A percentile compares a stretch with the other conserved stretches of the same genome.
Conservation (phyloP, 2,329 filamentous ascomycete species). For the Trichoderma pleuroti region DNA sequence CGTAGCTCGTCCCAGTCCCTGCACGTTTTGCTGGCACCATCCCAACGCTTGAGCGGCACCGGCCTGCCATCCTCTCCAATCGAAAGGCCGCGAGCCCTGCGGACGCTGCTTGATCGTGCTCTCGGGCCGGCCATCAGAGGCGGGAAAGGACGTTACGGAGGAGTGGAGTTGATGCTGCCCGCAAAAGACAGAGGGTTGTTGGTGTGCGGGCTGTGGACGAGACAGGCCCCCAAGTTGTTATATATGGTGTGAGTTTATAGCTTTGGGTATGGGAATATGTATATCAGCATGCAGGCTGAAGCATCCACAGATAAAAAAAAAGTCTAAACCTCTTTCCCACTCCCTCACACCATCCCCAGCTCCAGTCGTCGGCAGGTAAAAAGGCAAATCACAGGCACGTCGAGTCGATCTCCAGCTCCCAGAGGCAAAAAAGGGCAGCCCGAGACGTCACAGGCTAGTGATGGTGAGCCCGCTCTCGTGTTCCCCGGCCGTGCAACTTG, state of each 20-base stretch:
- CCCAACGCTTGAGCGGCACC: conserved; percentile 45
- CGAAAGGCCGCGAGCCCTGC: conserved; percentile 27
- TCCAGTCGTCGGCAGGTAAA: background rate
- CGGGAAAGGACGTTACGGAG: background rate
- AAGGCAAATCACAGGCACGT: conserved; percentile 6
- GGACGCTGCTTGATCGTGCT: conserved; percentile 16
- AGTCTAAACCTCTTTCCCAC: conserved; percentile 6
- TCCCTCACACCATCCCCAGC: conserved; percentile 7
- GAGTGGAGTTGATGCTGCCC: conserved; percentile 11
- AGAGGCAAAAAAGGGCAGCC: background rate
- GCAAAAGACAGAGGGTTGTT: background rate
- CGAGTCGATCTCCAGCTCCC: background rate
- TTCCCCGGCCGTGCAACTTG: conserved; percentile 5
- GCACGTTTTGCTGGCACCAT: conserved; percentile 45
- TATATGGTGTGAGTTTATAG: background rate
- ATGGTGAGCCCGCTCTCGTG: conserved; percentile 10
- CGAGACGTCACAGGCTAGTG: conserved; percentile 15
- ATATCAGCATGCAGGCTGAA: conserved; percentile 9
- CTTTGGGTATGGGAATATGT: background rate
- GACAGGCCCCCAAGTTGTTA: conserved; percentile 6
- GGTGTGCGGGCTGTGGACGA: conserved; percentile 2
- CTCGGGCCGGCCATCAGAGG: conserved; percentile 18
- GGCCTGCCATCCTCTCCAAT: conserved; percentile 26
- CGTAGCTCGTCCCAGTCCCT: conserved; percentile 46
- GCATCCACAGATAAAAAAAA: background rate